A percentile compares a stretch with the other conserved stretches of the same genome.
These are phyloP conservation scores for Aspergillus sojae DNA, from an alignment of 2,329 filamentous ascomycete genomes.

Conservation along the genomic window DNA sequence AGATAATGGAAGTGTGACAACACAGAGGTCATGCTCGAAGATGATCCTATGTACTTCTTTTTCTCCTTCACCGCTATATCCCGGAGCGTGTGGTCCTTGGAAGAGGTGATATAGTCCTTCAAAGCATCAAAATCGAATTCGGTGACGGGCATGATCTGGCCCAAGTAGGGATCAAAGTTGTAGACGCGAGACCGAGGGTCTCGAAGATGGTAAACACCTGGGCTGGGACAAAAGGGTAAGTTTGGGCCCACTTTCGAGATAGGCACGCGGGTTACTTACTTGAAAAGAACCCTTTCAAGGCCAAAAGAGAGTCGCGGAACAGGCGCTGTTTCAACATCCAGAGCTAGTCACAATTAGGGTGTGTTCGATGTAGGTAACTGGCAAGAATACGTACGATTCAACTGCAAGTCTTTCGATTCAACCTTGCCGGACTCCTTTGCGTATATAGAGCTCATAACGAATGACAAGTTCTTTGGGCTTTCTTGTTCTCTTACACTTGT, in stretches of 20 bases:
- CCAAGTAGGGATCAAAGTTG: conserved; percentile 95
- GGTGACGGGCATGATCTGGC: conserved; percentile 86
- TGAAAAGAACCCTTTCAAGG: conserved; percentile 90
- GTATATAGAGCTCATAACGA: conserved; percentile 15
- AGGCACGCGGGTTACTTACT: conserved; percentile 48
- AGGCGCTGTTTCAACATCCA: conserved; percentile 50
- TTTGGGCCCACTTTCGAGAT: not conserved
- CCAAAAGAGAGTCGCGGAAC: conserved; percentile 71
- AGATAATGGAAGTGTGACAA: conserved; percentile 92
- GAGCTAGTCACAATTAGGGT: conserved; percentile 27
- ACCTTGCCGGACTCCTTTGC: conserved; percentile 12
- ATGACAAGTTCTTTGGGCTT: conserved; percentile 13
- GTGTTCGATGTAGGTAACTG: not conserved
- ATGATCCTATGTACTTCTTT: conserved; percentile 89
- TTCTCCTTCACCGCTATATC: conserved; percentile 65
- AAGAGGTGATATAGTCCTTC: conserved; percentile 88
- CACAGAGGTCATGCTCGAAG: conserved; percentile 90
- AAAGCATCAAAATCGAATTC: conserved; percentile 92
- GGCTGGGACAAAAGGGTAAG: conserved; percentile 42
- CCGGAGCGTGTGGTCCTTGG: conserved; percentile 74
- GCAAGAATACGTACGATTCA: conserved; percentile 18
- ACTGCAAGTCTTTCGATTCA: not conserved
- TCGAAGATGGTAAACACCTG: conserved; percentile 87
- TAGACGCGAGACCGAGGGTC: conserved; percentile 84
- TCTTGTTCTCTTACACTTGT: not conserved